Evolutionary conservation across 73 alveolate species (phyloP), one percentile per base, ranked within the genome.

Genomic region (Tetrahymena thermophila): DNA sequence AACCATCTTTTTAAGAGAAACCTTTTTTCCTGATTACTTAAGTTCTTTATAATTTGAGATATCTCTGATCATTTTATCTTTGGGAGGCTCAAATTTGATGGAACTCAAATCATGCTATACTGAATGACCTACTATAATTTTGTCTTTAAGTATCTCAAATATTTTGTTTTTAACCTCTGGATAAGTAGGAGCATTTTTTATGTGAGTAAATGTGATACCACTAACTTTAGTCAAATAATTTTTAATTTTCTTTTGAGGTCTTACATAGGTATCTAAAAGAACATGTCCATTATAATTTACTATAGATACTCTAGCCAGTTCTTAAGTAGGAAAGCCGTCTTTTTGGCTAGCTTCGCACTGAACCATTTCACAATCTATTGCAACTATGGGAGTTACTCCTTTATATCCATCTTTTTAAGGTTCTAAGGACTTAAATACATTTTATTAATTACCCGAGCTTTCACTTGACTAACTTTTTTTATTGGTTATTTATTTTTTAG

Each of bases 361-460:
- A 23, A 98, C 99, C 99, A 98, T 98, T 94, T 98, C 99, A 94
- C 99, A 98, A 95, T 98, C 99, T 23, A 98, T 44, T 14, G 98
- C 97, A 25, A 98, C 96, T 11, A 98, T 85, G 57, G 71, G 57
- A 35, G 95, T 94, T 43, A 93, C 23, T 50, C 94, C 95, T 85
- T 94, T 94, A 31, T 19, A 71, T 71, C 89, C 89, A 23, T 71
- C 89, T 0, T 71, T 71, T 71, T n/a, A 71, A 31, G 89, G 89
- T 21, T 71, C 89, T 71, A 71, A 71, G 0, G 89, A 71, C 23
- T 71, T 71, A 25, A 28, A 71, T 71, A 23, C 31, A 71, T 31
- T 71, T 23, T n/a, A 19, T 28, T 14, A 31, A 3, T n/a, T 71
- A 71, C 23, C 23, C 21, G 2, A 25, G 31, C 89, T 71, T 17